Evolutionary conservation across 1,284 basidiomycete species (phyloP).

Genomic region (Gomphus bonarii): DNA sequence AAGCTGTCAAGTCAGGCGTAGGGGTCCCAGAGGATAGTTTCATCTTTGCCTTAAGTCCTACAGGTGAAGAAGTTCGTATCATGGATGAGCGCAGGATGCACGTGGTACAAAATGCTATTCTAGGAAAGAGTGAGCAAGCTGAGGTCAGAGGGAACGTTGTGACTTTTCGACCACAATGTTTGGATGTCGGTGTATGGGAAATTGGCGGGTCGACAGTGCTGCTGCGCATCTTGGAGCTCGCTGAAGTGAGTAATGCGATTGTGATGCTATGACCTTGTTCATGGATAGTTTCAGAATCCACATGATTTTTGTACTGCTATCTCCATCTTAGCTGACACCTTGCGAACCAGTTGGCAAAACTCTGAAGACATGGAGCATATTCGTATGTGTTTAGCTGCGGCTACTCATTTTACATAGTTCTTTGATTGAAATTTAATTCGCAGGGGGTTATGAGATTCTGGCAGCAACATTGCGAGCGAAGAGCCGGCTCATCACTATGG

Average conservation of each 20-base stretch:
- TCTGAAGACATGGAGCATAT: constrained; percentile 87
- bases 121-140: constrained; percentile 2
- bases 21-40: constrained; percentile 35
- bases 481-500: constrained; percentile 64
- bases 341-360: constrained; percentile 83
- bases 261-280: constrained; percentile 4
- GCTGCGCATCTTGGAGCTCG: constrained; percentile 71
- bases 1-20: constrained; percentile 43
- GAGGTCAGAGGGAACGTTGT: constrained; percentile 48
- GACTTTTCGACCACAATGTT: constrained; percentile 44
- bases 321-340: constrained; percentile 63
- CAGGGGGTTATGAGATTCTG: constrained; percentile 85
- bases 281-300: constrained; percentile 36
- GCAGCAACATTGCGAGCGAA: constrained; percentile 68
- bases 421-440: not conserved
- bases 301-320: constrained; percentile 68
- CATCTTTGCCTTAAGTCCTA: constrained; percentile 40
- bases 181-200: constrained; percentile 76
- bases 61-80: constrained; percentile 15
- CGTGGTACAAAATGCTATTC: constrained; percentile 8
- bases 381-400: constrained; percentile 34
- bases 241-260: constrained; percentile 37
- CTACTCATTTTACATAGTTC: not conserved
- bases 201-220: constrained; percentile 76
- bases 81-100: not conserved